phyloP scores from a whole-genome alignment of 305 asterid species.

The Fraxinus angustifolia region DNA sequence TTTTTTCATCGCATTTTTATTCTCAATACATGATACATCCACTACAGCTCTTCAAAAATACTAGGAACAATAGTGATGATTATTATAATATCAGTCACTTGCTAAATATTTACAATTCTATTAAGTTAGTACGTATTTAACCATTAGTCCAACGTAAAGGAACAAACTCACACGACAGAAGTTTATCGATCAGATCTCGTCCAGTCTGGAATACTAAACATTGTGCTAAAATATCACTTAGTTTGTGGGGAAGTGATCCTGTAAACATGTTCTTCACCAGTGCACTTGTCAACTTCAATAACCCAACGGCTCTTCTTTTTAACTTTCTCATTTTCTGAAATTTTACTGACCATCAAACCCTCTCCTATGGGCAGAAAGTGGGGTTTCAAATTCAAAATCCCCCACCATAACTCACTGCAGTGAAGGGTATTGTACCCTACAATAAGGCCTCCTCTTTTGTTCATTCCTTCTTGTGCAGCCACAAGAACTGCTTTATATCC shows the following conservation, averaged over 20 bases:
- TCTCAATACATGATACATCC: background rate
- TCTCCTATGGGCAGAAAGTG: constrained; percentile 34
- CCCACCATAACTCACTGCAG: background rate
- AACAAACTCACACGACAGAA: background rate
- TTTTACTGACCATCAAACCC: constrained; percentile 27
- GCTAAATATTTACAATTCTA: background rate
- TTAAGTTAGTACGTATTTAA: background rate
- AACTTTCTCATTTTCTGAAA: background rate
- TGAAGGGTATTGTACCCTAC: constrained; percentile 32
- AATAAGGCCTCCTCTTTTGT: constrained; percentile 16
- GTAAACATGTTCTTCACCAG: constrained; percentile 35
- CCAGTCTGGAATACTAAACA: background rate
- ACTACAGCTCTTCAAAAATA: background rate
- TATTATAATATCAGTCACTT: background rate
- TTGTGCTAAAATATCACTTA: background rate
- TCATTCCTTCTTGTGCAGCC: constrained; percentile 20
- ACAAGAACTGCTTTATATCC: constrained; percentile 11
- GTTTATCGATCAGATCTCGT: background rate
- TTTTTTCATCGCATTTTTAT: background rate
- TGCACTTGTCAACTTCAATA: constrained; percentile 21
- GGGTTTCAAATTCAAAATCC: constrained; percentile 14
- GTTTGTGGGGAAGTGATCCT: constrained; percentile 8
- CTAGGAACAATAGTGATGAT: background rate
- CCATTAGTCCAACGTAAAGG: background rate
- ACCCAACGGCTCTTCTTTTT: constrained; percentile 29